phyloP scores from a whole-genome alignment of 73 alveolate species.

The Paramecium pentaurelia region DNA sequence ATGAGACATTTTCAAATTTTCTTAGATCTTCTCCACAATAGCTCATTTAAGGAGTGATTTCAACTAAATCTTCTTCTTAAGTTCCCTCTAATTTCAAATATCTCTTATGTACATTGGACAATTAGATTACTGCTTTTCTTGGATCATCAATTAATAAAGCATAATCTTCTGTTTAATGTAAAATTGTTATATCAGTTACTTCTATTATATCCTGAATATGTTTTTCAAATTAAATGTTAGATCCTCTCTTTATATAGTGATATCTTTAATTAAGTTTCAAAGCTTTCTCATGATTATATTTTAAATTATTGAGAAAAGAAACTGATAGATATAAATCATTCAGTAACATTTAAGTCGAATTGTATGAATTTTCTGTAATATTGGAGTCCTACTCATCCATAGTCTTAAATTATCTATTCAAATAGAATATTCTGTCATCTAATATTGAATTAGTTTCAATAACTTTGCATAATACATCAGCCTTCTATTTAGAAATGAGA shows the following conservation, averaged over 20 bases:
- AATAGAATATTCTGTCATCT: not conserved
- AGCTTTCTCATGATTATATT: not conserved
- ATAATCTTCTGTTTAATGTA: not conserved
- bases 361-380: conserved; percentile 38
- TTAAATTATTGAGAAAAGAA: not conserved
- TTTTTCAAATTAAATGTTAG: not conserved
- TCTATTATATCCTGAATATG: conserved; percentile 4
- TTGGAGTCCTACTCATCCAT: not conserved
- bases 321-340: not conserved
- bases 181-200: not conserved
- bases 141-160: not conserved
- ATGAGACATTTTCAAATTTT: not conserved
- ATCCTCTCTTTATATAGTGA: not conserved
- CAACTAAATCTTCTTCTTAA: not conserved
- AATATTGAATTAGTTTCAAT: not conserved
- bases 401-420: not conserved
- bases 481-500: not conserved
- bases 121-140: not conserved
- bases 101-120: not conserved
- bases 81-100: not conserved
- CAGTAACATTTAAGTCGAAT: not conserved
- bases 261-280: not conserved
- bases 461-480: not conserved
- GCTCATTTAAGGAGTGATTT: not conserved
- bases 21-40: not conserved